A percentile compares a stretch with the other conserved stretches of the same genome.
Evolutionary conservation across 306 rosid genomes (phyloP).

Genomic region (Leucaena leucocephala): DNA sequence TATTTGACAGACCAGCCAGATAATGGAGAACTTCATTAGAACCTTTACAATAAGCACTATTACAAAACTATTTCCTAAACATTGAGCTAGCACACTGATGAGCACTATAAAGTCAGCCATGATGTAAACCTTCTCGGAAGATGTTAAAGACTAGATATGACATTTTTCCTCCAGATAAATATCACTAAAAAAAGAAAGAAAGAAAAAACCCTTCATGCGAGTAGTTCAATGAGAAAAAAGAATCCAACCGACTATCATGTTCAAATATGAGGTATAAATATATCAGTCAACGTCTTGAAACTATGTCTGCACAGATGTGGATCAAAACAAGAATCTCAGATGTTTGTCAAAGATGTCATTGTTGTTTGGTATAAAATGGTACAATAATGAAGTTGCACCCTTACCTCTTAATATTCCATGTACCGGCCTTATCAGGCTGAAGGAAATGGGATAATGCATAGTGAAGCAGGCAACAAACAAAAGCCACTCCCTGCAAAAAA

Average conservation of each 20-base stretch:
- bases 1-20: neutral
- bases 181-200: neutral
- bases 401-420: constrained; percentile 76
- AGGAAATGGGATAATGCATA: constrained; percentile 63
- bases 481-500: constrained; percentile 74
- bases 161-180: constrained; percentile 17
- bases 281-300: constrained; percentile 7
- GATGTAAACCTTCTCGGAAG: neutral
- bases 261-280: constrained; percentile 14
- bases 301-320: constrained; percentile 1
- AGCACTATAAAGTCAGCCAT: neutral
- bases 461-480: constrained; percentile 70
- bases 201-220: constrained; percentile 18
- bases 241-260: constrained; percentile 15
- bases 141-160: neutral
- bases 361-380: constrained; percentile 36
- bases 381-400: constrained; percentile 33
- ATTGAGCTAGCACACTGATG: neutral
- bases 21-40: neutral
- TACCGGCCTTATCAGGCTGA: constrained; percentile 59
- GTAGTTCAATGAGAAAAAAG: constrained; percentile 17
- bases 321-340: constrained; percentile 23
- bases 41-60: neutral
- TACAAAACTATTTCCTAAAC: neutral
- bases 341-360: constrained; percentile 12